phyloP scores from a whole-genome alignment of 352 stramenopile genomes.

The Phytopythium boreale region DNA sequence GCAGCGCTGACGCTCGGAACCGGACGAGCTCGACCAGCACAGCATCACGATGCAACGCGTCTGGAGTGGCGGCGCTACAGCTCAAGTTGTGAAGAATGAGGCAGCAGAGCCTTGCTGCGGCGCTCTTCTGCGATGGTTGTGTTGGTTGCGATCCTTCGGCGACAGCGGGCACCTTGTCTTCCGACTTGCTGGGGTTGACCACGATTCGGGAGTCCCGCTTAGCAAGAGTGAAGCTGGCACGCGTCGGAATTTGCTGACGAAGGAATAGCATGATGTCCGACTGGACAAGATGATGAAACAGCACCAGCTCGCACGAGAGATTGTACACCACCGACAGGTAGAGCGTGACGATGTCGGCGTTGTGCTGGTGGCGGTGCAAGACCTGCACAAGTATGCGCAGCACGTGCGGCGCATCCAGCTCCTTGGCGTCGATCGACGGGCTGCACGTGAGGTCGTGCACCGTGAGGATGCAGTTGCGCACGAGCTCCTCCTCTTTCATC shows the following conservation, averaged over 20 bases:
- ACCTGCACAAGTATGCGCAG: conserved; percentile 67
- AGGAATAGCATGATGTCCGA: conserved; percentile 59
- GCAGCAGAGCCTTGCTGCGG: conserved; percentile 48
- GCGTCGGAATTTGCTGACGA: conserved; percentile 30
- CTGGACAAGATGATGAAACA: conserved; percentile 44
- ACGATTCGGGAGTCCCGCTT: background rate
- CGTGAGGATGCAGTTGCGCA: conserved; percentile 76
- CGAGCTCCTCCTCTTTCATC: conserved; percentile 68
- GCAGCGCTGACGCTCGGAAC: conserved; percentile 32
- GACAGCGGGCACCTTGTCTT: background rate
- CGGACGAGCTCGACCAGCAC: conserved; percentile 52
- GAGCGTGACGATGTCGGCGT: conserved; percentile 52
- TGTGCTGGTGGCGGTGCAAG: conserved; percentile 40
- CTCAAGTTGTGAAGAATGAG: conserved; percentile 79
- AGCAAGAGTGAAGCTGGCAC: background rate
- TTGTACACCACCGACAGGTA: conserved; percentile 79
- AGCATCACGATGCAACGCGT: conserved; percentile 9
- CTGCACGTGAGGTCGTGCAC: conserved; percentile 71
- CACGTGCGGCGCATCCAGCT: conserved; percentile 62
- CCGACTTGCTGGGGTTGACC: background rate
- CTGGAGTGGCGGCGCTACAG: conserved; percentile 22
- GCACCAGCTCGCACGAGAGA: conserved; percentile 50
- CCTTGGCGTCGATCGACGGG: conserved; percentile 41
- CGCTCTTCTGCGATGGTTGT: background rate
- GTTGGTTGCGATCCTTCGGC: background rate